These are phyloP conservation scores for Ceratocystiopsis minuta DNA, from an alignment of 2,329 filamentous ascomycete species.

Conservation along the genomic window DNA sequence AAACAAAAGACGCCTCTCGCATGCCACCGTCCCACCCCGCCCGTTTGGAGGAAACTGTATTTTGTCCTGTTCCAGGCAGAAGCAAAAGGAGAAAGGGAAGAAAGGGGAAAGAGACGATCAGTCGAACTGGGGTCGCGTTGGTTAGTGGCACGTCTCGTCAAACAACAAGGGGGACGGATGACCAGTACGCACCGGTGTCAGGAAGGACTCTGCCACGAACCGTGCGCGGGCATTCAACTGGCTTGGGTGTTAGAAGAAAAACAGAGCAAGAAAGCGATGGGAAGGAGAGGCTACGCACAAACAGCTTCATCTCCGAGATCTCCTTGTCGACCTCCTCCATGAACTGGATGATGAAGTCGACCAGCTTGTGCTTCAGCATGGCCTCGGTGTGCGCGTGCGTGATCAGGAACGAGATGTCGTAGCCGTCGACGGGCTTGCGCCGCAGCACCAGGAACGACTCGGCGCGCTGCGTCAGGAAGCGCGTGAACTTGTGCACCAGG, in stretches of 20 bases:
- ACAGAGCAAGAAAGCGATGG: not conserved
- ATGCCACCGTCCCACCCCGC: no score
- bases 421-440: slow-evolving; percentile 93
- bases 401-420: slow-evolving; percentile 96
- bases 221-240: slow-evolving; percentile 90
- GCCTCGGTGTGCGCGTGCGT: slow-evolving; percentile 98
- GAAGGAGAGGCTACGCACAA: slow-evolving; percentile 41
- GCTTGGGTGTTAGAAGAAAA: not conserved
- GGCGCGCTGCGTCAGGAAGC: slow-evolving; percentile 88
- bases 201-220: slow-evolving; percentile 95
- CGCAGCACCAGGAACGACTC: slow-evolving; percentile 94
- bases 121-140: no score
- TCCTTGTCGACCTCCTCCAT: slow-evolving; percentile 99
- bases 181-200: slow-evolving; percentile 45
- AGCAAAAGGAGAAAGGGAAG: no score
- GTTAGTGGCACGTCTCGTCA: no score
- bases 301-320: slow-evolving; percentile 99
- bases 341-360: slow-evolving; percentile 98
- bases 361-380: slow-evolving; percentile 97
- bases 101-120: no score
- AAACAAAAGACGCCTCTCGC: no score
- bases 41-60: no score
- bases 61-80: no score
- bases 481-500: slow-evolving; percentile 92
- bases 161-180: no score